Evolutionary conservation across 73 alveolate genomes (phyloP), one percentile per base, ranked within the genome.

Genomic region (Stentor coeruleus): DNA sequence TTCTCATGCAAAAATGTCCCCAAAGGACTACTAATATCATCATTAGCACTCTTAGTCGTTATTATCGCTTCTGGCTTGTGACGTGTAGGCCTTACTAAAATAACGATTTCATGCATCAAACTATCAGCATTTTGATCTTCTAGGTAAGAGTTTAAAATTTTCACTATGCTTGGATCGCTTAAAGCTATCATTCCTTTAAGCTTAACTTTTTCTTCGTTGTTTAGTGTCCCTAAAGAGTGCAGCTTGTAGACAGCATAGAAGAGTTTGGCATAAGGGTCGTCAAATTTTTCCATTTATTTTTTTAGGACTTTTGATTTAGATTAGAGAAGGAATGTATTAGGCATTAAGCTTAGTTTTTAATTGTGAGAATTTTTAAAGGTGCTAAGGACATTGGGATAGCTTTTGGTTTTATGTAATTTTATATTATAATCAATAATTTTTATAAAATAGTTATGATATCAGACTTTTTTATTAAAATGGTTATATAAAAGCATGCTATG

Each of bases 241-340:
- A 66, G 79, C 39, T 33, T 66, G 37, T 66, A 66, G 33, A 66
- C 37, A 28, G 79, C 79, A 66, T 66, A 66, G 37, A 66, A 31
- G 20, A 66, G 79, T 66, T 66, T 20, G 20, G 79, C 79, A 20
- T 66, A 20, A 20, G 79, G 79, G 33, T 20, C n/a, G 33, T 20
- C n/a, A 66, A 66, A 31, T 28, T 66, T 20, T 31, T 66, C 79
- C 79, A 66, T 66, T 57, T 20, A 20, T 57, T 57, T 0, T n/a
- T 57, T 57, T n/a, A n/a, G n/a, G n/a, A n/a, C n/a, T n/a, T n/a
- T n/a, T n/a, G n/a, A n/a, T n/a, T n/a, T n/a, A n/a, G n/a, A n/a
- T n/a, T n/a, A n/a, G n/a, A n/a, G n/a, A n/a, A n/a, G n/a, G n/a
- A n/a, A n/a, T n/a, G n/a, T n/a, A n/a, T n/a, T n/a, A n/a, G n/a